Evolutionary conservation across 2,329 filamentous ascomycete species (phyloP), one percentile per base, ranked within the genome.

Genomic region (Fusarium pseudonygamai): DNA sequence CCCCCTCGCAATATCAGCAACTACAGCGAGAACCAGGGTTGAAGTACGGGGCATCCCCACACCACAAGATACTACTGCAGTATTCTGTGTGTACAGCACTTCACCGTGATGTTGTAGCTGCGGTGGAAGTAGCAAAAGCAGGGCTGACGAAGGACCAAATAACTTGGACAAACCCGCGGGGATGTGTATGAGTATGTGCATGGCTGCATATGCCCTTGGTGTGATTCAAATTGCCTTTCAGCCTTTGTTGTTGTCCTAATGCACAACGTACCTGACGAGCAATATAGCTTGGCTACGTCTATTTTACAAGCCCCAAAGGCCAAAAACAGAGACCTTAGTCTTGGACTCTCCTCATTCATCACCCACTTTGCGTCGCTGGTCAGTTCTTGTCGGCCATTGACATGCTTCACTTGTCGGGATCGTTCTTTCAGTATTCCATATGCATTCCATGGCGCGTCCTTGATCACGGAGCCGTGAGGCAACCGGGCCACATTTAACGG

Each of bases 401-500:
- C 28, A 28, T 60, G 39, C 56, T 65, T 39, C 26, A 39, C 53
- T 63, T 22, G 30, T 22, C 20, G n/a, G n/a, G n/a, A 37, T 60
- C 30, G 43, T 69, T 69, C 68, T 70, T 50, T 60, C 64, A 52
- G 53, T 37, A 68, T 74, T 72, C 71, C 45, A 69, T 67, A 61
- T 50, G 68, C 46, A 69, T 71, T 76, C 71, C 50, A 68, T 56
- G 60, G 60, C 62, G 64, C 68, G 68, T 50, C 64, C 60, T 59
- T 50, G 46, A 32, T 59, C 59, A 60, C 55, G 16, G 42, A 62
- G 42, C 36, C 45, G 55, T 74, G 68, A 65, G 72, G 63, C 50
- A 74, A 59, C 66, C 62, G 58, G 73, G 67, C 60, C 76, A 69
- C 67, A 69, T 71, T 70, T 74, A 63, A 69, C 69, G 77, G 73